Evolutionary conservation across 2,329 filamentous ascomycete genomes (phyloP).

Genomic region (Triangularia setosa): DNA sequence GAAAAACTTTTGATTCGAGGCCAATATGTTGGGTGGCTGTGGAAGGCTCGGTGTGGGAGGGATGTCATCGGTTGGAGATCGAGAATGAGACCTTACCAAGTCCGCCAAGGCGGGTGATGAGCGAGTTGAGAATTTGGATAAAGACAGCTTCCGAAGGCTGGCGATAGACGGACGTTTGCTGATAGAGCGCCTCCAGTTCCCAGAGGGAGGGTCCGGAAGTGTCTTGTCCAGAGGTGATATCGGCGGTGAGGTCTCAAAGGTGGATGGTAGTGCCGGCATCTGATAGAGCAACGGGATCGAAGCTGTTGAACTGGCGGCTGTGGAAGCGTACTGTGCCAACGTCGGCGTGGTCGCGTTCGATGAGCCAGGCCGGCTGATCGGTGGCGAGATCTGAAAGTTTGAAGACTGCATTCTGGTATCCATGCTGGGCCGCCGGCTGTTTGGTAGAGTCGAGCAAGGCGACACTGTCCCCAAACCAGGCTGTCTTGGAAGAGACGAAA

Average conservation of each 20-base stretch:
- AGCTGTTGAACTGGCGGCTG: slow-evolving; percentile 11
- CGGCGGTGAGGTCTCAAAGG: slow-evolving; percentile 1
- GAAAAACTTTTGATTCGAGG: neutral
- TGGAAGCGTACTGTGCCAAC: neutral
- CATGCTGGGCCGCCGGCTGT: neutral
- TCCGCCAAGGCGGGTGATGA: slow-evolving; percentile 21
- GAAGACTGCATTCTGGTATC: neutral
- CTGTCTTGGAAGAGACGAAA: neutral
- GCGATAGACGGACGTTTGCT: slow-evolving; percentile 12
- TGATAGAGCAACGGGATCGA: slow-evolving; percentile 8
- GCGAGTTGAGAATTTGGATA: slow-evolving; percentile 18
- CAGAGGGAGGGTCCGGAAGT: neutral
- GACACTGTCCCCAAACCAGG: neutral
- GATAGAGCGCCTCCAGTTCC: neutral
- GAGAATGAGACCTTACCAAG: slow-evolving; percentile 23
- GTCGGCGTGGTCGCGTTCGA: neutral
- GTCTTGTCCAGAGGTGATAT: slow-evolving; percentile 14
- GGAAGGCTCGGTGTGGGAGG: neutral
- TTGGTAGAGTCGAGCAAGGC: neutral
- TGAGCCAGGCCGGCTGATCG: neutral
- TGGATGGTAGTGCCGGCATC: neutral
- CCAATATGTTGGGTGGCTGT: neutral
- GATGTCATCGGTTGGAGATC: neutral
- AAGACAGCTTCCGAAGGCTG: slow-evolving; percentile 14
- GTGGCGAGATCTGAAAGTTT: neutral